Conservation (phyloP, 2,329 filamentous ascomycete genomes). For the Alternaria postmessia region DNA sequence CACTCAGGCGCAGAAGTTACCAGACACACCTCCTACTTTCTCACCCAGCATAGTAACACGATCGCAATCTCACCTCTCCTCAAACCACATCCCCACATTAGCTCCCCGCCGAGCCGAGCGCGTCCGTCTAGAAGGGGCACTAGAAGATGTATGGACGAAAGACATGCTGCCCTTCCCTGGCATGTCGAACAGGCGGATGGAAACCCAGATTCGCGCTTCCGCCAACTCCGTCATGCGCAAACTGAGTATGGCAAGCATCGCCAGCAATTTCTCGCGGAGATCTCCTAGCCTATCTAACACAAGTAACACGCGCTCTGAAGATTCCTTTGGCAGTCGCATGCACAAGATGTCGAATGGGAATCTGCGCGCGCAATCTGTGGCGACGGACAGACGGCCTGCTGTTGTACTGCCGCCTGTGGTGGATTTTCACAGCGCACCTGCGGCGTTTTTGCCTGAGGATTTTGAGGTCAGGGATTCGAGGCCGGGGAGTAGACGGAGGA, state of each 20-base stretch:
- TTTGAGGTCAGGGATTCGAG: slow-evolving; percentile 53
- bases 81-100: slow-evolving; percentile 72
- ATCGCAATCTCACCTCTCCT: slow-evolving; percentile 80
- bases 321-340: slow-evolving; percentile 41
- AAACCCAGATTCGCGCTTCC: slow-evolving; percentile 78
- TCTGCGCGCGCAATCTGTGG: slow-evolving; percentile 31
- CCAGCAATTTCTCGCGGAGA: slow-evolving; percentile 77
- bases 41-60: slow-evolving; percentile 70
- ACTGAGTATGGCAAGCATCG: slow-evolving; percentile 81
- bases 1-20: slow-evolving; percentile 73
- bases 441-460: slow-evolving; percentile 58
- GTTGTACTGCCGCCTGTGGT: slow-evolving; percentile 43
- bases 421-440: slow-evolving; percentile 58
- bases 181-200: slow-evolving; percentile 72
- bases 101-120: slow-evolving; percentile 78
- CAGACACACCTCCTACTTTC: slow-evolving; percentile 55
- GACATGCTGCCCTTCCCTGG: slow-evolving; percentile 83
- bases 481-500: slow-evolving; percentile 35
- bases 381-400: slow-evolving; percentile 36
- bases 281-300: slow-evolving; percentile 66
- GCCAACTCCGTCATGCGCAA: slow-evolving; percentile 88
- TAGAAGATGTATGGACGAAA: slow-evolving; percentile 84
- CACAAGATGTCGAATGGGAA: slow-evolving; percentile 40
- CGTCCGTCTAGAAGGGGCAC: slow-evolving; percentile 74
- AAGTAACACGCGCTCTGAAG: slow-evolving; percentile 48